phyloP scores from a whole-genome alignment of 192 early-diverging fungal genomes.

The Paraglomus brasilianum region DNA sequence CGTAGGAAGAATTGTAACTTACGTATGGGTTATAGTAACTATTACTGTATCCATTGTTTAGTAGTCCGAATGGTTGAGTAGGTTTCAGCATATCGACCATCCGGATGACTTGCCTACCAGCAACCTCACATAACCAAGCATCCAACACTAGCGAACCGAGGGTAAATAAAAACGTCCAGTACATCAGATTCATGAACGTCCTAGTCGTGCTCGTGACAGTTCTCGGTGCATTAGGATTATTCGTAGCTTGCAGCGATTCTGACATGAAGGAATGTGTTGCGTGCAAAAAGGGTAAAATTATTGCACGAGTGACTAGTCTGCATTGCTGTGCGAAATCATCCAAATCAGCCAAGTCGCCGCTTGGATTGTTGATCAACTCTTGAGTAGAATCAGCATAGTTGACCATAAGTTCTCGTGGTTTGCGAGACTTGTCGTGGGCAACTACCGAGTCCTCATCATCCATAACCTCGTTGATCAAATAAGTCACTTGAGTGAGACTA shows the following conservation, averaged over 20 bases:
- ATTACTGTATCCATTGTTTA: not conserved
- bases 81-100: conserved; percentile 38
- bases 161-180: conserved; percentile 46
- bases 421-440: not conserved
- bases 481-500: not conserved
- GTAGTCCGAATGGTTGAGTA: conserved; percentile 15
- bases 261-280: conserved; percentile 46
- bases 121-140: conserved; percentile 46
- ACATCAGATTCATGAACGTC: conserved; percentile 42
- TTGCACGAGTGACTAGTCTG: conserved; percentile 39
- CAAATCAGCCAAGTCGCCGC: conserved; percentile 34
- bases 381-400: not conserved
- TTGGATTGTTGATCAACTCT: conserved; percentile 28
- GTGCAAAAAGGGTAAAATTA: conserved; percentile 45
- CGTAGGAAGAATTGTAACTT: not conserved
- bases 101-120: conserved; percentile 42
- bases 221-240: conserved; percentile 14
- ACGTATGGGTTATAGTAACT: too few relatives aligned
- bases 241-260: conserved; percentile 24
- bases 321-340: conserved; percentile 48
- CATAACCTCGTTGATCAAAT: not conserved
- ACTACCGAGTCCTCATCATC: not conserved
- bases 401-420: conserved; percentile 1
- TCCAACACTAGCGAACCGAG: conserved; percentile 43
- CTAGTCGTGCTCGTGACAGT: conserved; percentile 26